Conservation (phyloP, 352 stramenopile genomes). For the Pythium oligandrum region DNA sequence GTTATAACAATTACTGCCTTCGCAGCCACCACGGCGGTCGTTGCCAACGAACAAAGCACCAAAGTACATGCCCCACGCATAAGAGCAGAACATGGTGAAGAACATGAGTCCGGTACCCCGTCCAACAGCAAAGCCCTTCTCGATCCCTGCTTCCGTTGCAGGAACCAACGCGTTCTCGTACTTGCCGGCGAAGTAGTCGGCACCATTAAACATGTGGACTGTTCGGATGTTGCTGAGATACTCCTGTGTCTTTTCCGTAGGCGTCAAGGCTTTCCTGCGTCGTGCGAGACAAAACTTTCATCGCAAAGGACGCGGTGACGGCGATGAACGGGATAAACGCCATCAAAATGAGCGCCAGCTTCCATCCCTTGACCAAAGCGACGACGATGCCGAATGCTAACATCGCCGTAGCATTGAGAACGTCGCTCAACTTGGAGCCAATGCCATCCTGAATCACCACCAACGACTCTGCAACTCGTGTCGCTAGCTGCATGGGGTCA, state of each 20-base stretch:
- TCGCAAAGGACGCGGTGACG: conserved; percentile 15
- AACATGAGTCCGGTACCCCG: conserved; percentile 31
- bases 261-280: conserved; percentile 21
- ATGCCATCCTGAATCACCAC: conserved; percentile 32
- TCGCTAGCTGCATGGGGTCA: conserved; percentile 24
- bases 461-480: conserved; percentile 26
- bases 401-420: conserved; percentile 28
- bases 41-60: conserved; percentile 28
- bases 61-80: conserved; percentile 45
- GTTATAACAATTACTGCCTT: conserved; percentile 25
- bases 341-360: conserved; percentile 39
- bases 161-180: conserved; percentile 26
- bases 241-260: conserved; percentile 34
- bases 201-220: conserved; percentile 39
- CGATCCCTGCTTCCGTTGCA: conserved; percentile 21
- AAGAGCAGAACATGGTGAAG: conserved; percentile 36
- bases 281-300: conserved; percentile 12
- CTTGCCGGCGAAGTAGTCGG: conserved; percentile 24
- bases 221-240: conserved; percentile 30
- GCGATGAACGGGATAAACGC: conserved; percentile 32
- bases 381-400: conserved; percentile 34
- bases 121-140: conserved; percentile 27
- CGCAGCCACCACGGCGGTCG: conserved; percentile 14
- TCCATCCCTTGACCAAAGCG: conserved; percentile 33
- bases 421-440: conserved; percentile 29